These are phyloP conservation scores for Vitis cinerea DNA, from an alignment of 164 flowering plant species.

Conservation along the genomic window DNA sequence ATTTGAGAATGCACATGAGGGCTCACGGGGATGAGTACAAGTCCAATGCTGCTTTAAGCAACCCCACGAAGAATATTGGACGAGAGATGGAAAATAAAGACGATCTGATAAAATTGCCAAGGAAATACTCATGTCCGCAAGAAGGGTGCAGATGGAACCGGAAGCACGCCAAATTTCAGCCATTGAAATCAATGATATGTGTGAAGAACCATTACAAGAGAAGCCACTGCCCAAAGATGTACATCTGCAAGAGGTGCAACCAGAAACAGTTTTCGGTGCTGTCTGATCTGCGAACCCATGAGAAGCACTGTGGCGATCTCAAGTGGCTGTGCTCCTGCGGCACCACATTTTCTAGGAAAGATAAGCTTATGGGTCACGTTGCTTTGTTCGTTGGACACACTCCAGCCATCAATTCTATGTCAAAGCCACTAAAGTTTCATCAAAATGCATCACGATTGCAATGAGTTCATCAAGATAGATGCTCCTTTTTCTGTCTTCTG, in stretches of 20 bases:
- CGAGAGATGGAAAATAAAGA: background rate
- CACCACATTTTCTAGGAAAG: constrained; percentile 76
- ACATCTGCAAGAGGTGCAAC: constrained; percentile 71
- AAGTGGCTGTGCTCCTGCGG: constrained; percentile 89
- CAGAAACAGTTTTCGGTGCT: constrained; percentile 73
- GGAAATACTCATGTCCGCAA: constrained; percentile 75
- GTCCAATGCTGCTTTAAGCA: constrained; percentile 49
- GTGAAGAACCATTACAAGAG: constrained; percentile 86
- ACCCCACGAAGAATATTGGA: constrained; percentile 32
- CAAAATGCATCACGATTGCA: background rate
- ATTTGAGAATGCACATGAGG: constrained; percentile 88
- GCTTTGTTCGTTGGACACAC: constrained; percentile 62
- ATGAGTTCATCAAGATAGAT: too few relatives aligned
- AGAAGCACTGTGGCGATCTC: constrained; percentile 78
- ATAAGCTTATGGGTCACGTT: constrained; percentile 82
- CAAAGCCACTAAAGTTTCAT: constrained; percentile 7
- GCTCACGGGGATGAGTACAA: constrained; percentile 81
- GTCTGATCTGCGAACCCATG: constrained; percentile 80
- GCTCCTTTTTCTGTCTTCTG: too few relatives aligned
- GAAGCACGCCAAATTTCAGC: constrained; percentile 75
- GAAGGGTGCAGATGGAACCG: constrained; percentile 80
- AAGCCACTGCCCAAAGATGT: constrained; percentile 79
- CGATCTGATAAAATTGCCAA: constrained; percentile 17
- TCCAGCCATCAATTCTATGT: constrained; percentile 23
- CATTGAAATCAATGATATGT: constrained; percentile 75